Evolutionary conservation across 208 protist species (phyloP).

Genomic region (Endotrypanum monterogeii): DNA sequence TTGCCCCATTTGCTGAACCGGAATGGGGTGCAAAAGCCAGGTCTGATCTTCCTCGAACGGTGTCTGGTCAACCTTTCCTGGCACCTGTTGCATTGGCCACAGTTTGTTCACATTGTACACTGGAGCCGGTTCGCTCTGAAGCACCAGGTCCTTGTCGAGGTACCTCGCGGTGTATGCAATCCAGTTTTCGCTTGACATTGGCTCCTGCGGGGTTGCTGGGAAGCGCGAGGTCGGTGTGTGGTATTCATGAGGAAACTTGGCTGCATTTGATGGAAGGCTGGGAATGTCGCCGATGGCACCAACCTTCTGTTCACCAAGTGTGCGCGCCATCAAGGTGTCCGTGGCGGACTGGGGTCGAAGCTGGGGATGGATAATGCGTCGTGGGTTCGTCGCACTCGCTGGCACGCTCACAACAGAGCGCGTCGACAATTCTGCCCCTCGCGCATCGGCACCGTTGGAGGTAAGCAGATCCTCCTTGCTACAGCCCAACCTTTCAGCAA

Average conservation of each 20-base stretch:
- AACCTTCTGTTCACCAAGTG: constrained; percentile 53
- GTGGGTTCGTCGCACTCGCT: constrained; percentile 34
- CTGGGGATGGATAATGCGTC: constrained; percentile 72
- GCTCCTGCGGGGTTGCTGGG: constrained; percentile 62
- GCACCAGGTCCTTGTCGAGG: constrained; percentile 77
- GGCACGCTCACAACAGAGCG: constrained; percentile 51
- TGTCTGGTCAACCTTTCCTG: constrained; percentile 85
- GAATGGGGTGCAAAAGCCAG: constrained; percentile 85
- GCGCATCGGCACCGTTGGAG: constrained; percentile 40
- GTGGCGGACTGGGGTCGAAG: constrained; percentile 66
- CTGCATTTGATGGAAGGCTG: constrained; percentile 60
- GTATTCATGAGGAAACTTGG: constrained; percentile 85
- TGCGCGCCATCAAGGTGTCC: constrained; percentile 63
- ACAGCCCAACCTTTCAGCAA: constrained; percentile 62
- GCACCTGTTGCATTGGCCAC: constrained; percentile 89
- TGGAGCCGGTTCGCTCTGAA: constrained; percentile 54
- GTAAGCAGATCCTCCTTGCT: constrained; percentile 42
- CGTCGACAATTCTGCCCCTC: constrained; percentile 5
- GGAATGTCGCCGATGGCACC: constrained; percentile 45
- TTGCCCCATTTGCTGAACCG: constrained; percentile 84
- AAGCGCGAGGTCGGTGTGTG: constrained; percentile 80
- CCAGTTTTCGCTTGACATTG: constrained; percentile 59
- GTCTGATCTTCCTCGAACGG: constrained; percentile 92
- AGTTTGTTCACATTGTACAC: constrained; percentile 86
- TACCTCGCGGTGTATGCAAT: constrained; percentile 85